A percentile compares a stretch with the other conserved stretches of the same genome.
Evolutionary conservation across 768 basidiomycete genomes (phyloP).

Genomic region (Dacryopinax spathularia): DNA sequence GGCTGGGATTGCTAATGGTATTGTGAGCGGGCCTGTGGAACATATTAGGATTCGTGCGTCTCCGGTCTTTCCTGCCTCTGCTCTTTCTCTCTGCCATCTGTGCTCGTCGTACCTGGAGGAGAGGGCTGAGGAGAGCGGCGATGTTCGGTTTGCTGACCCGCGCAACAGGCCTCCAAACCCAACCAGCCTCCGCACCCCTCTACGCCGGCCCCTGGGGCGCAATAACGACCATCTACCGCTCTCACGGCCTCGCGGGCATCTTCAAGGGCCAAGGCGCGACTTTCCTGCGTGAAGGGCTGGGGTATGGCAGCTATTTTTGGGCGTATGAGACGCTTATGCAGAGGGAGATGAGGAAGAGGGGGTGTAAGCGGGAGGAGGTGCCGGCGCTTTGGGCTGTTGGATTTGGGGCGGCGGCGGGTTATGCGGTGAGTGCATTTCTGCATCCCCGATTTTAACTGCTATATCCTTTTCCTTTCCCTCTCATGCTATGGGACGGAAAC

Average conservation of each 20-base stretch:
- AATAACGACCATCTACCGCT: constrained; percentile 62
- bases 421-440: constrained; percentile 62
- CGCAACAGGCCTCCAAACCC: constrained; percentile 70
- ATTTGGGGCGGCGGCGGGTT: constrained; percentile 86
- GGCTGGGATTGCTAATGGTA: constrained; percentile 79
- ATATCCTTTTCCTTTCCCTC: neutral
- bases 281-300: constrained; percentile 63
- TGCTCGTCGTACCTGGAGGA: neutral
- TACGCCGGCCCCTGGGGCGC: constrained; percentile 83
- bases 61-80: neutral
- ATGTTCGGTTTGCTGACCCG: too few relatives aligned
- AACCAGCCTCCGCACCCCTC: constrained; percentile 56
- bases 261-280: constrained; percentile 91
- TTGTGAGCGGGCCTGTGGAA: constrained; percentile 92
- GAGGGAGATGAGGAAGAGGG: constrained; percentile 44
- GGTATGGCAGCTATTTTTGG: constrained; percentile 81
- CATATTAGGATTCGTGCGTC: constrained; percentile 87
- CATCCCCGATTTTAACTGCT: too few relatives aligned
- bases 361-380: constrained; percentile 38
- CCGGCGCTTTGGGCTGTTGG: constrained; percentile 61
- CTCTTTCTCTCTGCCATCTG: neutral
- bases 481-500: neutral
- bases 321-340: constrained; percentile 88
- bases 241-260: constrained; percentile 66
- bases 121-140: too few relatives aligned